Base-by-base conservation (phyloP, 139 green algal genomes). In the Micromonas commoda region DNA sequence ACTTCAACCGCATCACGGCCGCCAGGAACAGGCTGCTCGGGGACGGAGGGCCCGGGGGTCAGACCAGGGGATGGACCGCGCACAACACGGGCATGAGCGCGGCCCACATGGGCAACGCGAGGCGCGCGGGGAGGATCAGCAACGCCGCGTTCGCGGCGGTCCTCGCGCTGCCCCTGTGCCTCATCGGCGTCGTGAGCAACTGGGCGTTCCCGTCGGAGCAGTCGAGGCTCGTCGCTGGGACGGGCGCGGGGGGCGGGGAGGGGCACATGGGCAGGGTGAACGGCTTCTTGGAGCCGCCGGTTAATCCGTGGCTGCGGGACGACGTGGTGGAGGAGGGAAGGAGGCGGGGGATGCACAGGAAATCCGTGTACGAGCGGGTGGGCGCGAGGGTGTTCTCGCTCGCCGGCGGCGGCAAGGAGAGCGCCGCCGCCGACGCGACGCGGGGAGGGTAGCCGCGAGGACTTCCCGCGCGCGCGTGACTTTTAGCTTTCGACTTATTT, bases 1-100 rank as follows among this genome's bases (percentile, higher is more conserved):
- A 31, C 32, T 73, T 73, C 45, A 57, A 57, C 45, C 45, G 45
- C 16, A 31, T 73, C 26, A n/a, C 29, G 66, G 52, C 66, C 32
- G 33, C 37, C 1, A 45, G 34, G 31, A 57, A 73, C 37, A 0
- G 29, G 66, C 37, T 35, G 31, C 28, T 26, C 21, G 1, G 9
- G 6, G 66, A 20, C 13, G 66, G 66, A 57, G 1, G 16, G 19
- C 20, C 32, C 5, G 66, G 3, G 20, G 26, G 3, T 13, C 32
- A 33, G 16, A n/a, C 31, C 23, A 29, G 32, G 33, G 31, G n/a
- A n/a, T n/a, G n/a, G n/a, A n/a, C n/a, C n/a, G n/a, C n/a, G n/a
- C n/a, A 6, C 23, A 51, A 35, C 26, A 26, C 66, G 65, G 65
- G 65, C 20, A 23, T 16, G 45, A 9, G 45, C 45, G 45, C 45